Conservation (phyloP, 371 early-diverging fungal genomes). For the Apophysomyces sp. region DNA sequence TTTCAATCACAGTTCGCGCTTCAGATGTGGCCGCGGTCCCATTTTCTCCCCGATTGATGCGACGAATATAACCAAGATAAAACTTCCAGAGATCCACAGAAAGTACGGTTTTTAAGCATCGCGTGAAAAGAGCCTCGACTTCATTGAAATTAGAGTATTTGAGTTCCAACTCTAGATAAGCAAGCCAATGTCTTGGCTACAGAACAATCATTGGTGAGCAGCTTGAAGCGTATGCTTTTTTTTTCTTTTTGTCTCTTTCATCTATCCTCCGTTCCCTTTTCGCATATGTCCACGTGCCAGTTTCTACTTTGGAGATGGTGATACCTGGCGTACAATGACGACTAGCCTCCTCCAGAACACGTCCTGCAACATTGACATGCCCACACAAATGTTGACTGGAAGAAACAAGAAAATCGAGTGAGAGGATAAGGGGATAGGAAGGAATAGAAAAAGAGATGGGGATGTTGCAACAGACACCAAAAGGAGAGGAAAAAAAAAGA, state of each 20-base stretch:
- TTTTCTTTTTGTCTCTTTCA: neutral
- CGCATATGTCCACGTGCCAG: neutral
- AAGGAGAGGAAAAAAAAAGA: too few relatives aligned
- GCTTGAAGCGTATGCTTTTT: neutral
- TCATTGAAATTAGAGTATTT: slow-evolving; percentile 70
- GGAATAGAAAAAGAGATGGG: neutral
- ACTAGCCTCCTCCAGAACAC: slow-evolving; percentile 5
- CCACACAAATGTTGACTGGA: neutral
- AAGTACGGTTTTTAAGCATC: slow-evolving; percentile 76
- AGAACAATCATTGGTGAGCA: slow-evolving; percentile 5
- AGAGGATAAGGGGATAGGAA: neutral
- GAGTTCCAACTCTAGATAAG: slow-evolving; percentile 84
- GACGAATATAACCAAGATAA: slow-evolving; percentile 87
- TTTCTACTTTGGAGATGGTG: neutral
- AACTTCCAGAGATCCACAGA: slow-evolving; percentile 88
- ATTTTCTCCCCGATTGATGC: slow-evolving; percentile 64
- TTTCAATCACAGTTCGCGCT: slow-evolving; percentile 67
- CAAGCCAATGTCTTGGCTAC: slow-evolving; percentile 82
- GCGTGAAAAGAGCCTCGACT: slow-evolving; percentile 84
- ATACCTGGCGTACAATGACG: slow-evolving; percentile 2
- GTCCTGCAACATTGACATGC: slow-evolving; percentile 3
- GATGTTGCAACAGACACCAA: neutral
- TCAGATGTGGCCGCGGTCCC: slow-evolving; percentile 61
- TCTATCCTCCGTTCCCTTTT: neutral
- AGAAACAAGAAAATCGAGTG: slow-evolving; percentile 1